Percentiles rank a stretch among this genome's conserved stretches.
Conservation (phyloP, 2,329 filamentous ascomycete species). For the Epichloe scottii region DNA sequence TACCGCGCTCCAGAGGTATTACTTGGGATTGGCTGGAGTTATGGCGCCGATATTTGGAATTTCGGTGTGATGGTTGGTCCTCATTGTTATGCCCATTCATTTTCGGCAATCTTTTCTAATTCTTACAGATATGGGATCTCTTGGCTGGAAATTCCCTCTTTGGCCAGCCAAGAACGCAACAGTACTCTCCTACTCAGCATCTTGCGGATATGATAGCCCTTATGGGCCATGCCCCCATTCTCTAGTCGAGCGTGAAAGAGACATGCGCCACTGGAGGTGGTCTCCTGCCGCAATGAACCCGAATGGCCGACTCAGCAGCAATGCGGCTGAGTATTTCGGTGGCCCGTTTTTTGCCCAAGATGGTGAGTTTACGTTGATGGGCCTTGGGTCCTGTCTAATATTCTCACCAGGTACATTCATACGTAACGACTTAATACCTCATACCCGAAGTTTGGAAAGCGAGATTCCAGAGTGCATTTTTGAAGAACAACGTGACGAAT, state of each 20-base stretch:
- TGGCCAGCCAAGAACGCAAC: slow-evolving; percentile 6
- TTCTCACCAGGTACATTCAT: background rate
- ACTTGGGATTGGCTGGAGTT: slow-evolving; percentile 11
- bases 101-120: background rate
- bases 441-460: background rate
- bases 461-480: background rate
- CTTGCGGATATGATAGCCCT: background rate
- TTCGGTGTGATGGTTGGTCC: slow-evolving; percentile 13
- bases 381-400: background rate
- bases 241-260: background rate
- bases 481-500: background rate
- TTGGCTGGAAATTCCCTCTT: slow-evolving; percentile 12
- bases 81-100: background rate
- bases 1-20: slow-evolving; percentile 14
- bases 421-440: background rate
- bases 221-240: background rate
- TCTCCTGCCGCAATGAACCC: background rate
- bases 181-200: slow-evolving; percentile 12
- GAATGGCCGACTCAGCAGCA: background rate
- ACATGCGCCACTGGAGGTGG: background rate
- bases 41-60: slow-evolving; percentile 10
- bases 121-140: slow-evolving; percentile 14
- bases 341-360: background rate
- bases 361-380: background rate
- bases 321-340: background rate